Conservation (phyloP, 495 filamentous ascomycete genomes). For the Pyrenula aspistea region DNA sequence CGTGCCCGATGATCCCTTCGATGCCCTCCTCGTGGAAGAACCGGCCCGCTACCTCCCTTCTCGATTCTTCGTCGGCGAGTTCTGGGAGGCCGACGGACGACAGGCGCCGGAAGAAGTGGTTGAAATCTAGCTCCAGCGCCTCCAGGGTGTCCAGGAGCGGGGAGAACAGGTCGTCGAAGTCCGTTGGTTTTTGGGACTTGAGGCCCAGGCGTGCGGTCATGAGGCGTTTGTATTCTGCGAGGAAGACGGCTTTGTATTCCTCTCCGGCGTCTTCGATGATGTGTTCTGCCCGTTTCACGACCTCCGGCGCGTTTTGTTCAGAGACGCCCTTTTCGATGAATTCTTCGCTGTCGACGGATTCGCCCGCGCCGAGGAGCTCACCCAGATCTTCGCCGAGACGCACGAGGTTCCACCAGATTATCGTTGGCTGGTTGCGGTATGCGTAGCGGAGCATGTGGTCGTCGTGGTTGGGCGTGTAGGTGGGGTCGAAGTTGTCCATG, state of each 20-base stretch:
- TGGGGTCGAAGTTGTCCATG: conserved; percentile 87
- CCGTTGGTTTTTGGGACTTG: conserved; percentile 44
- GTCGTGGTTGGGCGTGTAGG: conserved; percentile 94
- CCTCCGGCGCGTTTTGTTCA: conserved; percentile 49
- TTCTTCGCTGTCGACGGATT: conserved; percentile 48
- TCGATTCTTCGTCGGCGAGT: conserved; percentile 45
- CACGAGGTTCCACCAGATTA: conserved; percentile 98
- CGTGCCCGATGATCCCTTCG: conserved; percentile 42
- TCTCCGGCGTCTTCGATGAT: conserved; percentile 67
- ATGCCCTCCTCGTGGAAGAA: conserved; percentile 66
- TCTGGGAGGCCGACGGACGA: conserved; percentile 42
- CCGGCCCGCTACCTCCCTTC: conserved; percentile 40
- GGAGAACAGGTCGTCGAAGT: conserved; percentile 68
- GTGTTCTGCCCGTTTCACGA: conserved; percentile 69
- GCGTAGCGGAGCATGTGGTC: conserved; percentile 76
- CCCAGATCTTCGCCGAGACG: conserved; percentile 83
- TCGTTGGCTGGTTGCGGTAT: conserved; percentile 86
- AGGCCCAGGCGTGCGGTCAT: conserved; percentile 74
- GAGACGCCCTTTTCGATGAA: conserved; percentile 63
- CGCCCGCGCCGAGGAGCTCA: conserved; percentile 70
- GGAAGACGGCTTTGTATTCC: conserved; percentile 77
- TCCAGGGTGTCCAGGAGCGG: conserved; percentile 76
- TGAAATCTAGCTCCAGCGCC: conserved; percentile 72
- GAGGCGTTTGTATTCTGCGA: conserved; percentile 71
- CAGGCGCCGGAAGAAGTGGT: conserved; percentile 78